A percentile compares a stretch with the other conserved stretches of the same genome.
These are phyloP conservation scores for Wakefieldia striispora DNA, from an alignment of 768 basidiomycete species.

Conservation along the genomic window DNA sequence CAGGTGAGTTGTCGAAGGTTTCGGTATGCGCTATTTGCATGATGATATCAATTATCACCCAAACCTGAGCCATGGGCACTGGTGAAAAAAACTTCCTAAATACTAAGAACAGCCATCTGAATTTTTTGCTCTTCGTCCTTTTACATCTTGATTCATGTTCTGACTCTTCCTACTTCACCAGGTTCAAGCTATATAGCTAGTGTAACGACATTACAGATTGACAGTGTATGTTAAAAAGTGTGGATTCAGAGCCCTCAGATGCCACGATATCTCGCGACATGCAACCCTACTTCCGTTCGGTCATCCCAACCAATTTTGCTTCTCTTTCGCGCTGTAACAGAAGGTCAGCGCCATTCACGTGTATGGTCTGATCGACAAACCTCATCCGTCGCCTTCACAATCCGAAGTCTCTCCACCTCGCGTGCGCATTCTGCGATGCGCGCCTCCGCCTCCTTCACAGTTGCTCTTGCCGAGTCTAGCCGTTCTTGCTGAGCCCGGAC, in stretches of 20 bases:
- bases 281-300: constrained; percentile 7
- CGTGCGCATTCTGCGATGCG: constrained; percentile 68
- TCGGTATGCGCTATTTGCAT: not conserved
- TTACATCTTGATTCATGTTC: constrained; percentile 1
- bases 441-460: constrained; percentile 56
- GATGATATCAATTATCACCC: constrained; percentile 26
- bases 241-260: not conserved
- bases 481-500: constrained; percentile 45
- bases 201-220: constrained; percentile 1
- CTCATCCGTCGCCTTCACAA: constrained; percentile 69
- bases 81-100: constrained; percentile 29
- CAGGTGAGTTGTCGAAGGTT: too few relatives aligned
- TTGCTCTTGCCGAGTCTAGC: constrained; percentile 49
- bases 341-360: constrained; percentile 2
- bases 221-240: not conserved
- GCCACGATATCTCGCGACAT: not conserved
- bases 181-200: not conserved
- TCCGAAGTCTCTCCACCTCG: constrained; percentile 66
- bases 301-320: constrained; percentile 44
- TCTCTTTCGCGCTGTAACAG: constrained; percentile 50
- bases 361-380: constrained; percentile 19
- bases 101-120: constrained; percentile 38
- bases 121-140: constrained; percentile 1
- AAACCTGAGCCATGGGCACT: constrained; percentile 31
- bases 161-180: constrained; percentile 9